These are phyloP conservation scores for Clitopilus hobsonii DNA, from an alignment of 768 basidiomycete species.

Conservation along the genomic window DNA sequence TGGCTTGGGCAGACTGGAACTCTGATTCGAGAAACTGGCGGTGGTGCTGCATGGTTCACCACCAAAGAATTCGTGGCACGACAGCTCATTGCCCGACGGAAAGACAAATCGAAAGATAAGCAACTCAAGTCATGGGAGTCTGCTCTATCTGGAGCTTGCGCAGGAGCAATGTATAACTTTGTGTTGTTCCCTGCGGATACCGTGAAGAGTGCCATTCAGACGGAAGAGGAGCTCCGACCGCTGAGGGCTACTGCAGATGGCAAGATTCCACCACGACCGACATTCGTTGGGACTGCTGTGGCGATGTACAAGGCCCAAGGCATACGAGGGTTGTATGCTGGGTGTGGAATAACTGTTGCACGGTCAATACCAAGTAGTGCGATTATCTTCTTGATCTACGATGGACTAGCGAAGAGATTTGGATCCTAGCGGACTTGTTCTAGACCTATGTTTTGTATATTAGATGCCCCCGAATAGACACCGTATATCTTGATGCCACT, in stretches of 20 bases:
- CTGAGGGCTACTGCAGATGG: conserved; percentile 1
- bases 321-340: conserved; percentile 76
- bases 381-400: conserved; percentile 87
- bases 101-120: conserved; percentile 30
- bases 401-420: conserved; percentile 51
- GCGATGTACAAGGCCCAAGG: conserved; percentile 75
- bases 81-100: conserved; percentile 51
- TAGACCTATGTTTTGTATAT: neutral
- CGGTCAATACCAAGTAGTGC: conserved; percentile 82
- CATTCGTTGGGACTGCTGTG: conserved; percentile 55
- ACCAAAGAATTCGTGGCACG: conserved; percentile 77
- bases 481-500: too few relatives aligned
- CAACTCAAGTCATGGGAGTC: conserved; percentile 73
- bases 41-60: conserved; percentile 87
- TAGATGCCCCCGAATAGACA: neutral
- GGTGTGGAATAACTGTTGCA: conserved; percentile 84
- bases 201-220: conserved; percentile 93
- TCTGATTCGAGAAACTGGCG: conserved; percentile 89
- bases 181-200: conserved; percentile 95
- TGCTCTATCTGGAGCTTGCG: conserved; percentile 80
- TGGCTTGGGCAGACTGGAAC: conserved; percentile 97
- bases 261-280: conserved; percentile 25
- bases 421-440: conserved; percentile 22
- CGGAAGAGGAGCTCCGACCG: conserved; percentile 80
- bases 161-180: conserved; percentile 82